Evolutionary conservation across 176 grass and related monocot genomes (phyloP).

Genomic region (Cenchrus fungigraminus): DNA sequence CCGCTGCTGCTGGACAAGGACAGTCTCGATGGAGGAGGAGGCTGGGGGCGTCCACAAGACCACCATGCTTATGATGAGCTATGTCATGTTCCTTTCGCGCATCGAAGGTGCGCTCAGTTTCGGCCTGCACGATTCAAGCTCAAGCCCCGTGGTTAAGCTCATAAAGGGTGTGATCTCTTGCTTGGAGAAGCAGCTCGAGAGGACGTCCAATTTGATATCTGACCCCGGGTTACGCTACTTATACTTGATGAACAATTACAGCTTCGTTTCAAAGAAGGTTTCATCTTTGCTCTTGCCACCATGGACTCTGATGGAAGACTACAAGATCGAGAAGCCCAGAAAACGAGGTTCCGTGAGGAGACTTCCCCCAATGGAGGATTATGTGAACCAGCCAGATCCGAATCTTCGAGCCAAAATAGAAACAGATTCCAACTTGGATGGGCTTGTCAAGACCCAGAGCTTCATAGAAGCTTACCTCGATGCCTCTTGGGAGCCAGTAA

Average conservation of each 20-base stretch:
- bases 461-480: conserved; percentile 1
- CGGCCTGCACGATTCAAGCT: not conserved
- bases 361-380: not conserved
- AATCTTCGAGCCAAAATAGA: not conserved
- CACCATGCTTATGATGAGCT: conserved; percentile 17
- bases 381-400: not conserved
- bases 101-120: not conserved
- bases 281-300: not conserved
- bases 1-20: not conserved
- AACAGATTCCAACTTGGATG: conserved; percentile 7
- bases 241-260: conserved; percentile 32
- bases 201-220: not conserved
- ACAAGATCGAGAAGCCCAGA: not conserved
- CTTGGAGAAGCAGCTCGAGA: conserved; percentile 6
- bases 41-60: not conserved
- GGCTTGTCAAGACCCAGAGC: not conserved
- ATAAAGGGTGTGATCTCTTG: too few species aligned
- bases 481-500: not conserved
- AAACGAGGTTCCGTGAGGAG: not conserved
- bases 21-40: too few species aligned
- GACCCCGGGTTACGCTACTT: not conserved
- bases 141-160: too few species aligned
- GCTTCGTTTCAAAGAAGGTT: not conserved
- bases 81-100: not conserved
- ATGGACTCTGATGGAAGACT: too few species aligned